Base-by-base conservation (phyloP, 179 eudicot species). In the Patellifolia procumbens region DNA sequence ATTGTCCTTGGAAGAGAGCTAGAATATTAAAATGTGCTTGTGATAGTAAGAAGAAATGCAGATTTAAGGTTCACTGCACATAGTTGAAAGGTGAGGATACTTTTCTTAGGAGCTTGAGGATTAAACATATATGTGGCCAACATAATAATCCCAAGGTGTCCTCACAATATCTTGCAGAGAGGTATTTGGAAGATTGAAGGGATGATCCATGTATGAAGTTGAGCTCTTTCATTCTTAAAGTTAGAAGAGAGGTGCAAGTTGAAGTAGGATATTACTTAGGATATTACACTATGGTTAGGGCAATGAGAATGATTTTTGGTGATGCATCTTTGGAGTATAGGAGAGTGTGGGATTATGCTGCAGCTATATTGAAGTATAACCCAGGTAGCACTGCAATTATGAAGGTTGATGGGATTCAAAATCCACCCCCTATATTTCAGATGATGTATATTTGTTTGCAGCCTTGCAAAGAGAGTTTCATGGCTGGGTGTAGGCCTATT, bases 401-500 rank as follows among this genome's bases (percentile, higher is more conserved):
- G 8, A 51, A 17, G 16, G 43, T 52, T 1, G 29, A 16, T 16
- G 59, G 59, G 4, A 8, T 39, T 32, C 31, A 53, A 2, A 24
- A 53, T 35, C 64, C 74, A 0, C 64, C 63, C 3, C 73, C 73
- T 2, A 5, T 53, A 13, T 76, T 76, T 52, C 52, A 66, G 5
- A 65, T 66, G n/a, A n/a, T 76, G 9, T 66, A 76, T 28, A 52
- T n/a, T 2, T 51, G 66, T 28, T 7, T 76, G 1, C 64, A 16
- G 16, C 65, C 73, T 1, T 53, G 63, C 2, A 75, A 75, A 31
- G 51, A 67, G 20, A 72, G 78, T 0, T 75, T 75, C 26, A 11
- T 75, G 35, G 60, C n/a, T 5, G 43, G 79, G 5, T 53, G 79
- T 67, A 24, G 70, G 19, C 70, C 70, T 6, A 49, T 37, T 37